Evolutionary conservation across 108 stramenopile genomes (phyloP), one percentile per base, ranked within the genome.

Genomic region (Nitzschia sp.): DNA sequence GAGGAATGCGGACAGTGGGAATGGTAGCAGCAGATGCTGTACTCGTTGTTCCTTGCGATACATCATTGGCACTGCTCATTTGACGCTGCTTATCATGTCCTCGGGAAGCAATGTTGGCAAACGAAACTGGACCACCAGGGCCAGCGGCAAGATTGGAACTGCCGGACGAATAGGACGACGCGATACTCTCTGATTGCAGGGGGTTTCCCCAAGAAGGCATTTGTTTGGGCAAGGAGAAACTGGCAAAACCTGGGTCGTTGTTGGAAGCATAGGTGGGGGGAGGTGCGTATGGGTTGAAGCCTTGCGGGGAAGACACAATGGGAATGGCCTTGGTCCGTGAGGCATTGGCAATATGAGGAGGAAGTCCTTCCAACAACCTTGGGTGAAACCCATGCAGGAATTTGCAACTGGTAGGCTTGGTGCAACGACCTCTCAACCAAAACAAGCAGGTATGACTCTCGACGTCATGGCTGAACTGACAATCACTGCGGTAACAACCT

Each of bases 401-500:
- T 11, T 75, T 83, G 69, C 90, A 91, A 26, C 68, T 51, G n/a
- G 62, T 65, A 10, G 80, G 82, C 51, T 87, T 87, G 9, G 79
- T 75, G 65, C 90, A 91, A 17, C 87, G 76, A 14, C 90, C 90
- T 39, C 85, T 79, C 15, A 91, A 37, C 90, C 90, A 91, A 57
- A 91, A 91, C 38, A 86, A 56, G 57, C 90, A 91, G 1, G 87
- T 86, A 37, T 86, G 80, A 11, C 86, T 85, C 0, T 78, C 85
- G 14, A 91, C 72, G 55, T 88, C 85, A 57, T 91, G 90, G 38
- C 83, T 84, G 74, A 86, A 91, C 25, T 77, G 80, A 69, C 90
- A 91, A 58, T 91, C 90, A 41, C 79, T 80, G n/a, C 89, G 78
- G 63, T 91, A 91, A 55, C 90, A 91, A 3, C 85, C 87, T 15